These are phyloP conservation scores for Phytophthora agathidicida DNA, from an alignment of 352 stramenopile species.

Conservation along the genomic window DNA sequence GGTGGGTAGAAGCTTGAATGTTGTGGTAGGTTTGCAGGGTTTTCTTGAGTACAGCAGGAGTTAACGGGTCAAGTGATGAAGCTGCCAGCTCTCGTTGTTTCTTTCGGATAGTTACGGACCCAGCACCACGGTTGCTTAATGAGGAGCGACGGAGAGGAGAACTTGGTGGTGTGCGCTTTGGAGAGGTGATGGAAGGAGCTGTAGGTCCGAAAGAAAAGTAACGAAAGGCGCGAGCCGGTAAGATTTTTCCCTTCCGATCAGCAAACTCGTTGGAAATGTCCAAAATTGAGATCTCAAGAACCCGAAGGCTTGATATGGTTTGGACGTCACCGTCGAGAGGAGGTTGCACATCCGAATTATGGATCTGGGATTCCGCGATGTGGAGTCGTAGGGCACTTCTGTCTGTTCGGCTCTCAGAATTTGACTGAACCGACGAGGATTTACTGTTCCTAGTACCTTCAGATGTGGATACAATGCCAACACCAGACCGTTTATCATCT, in stretches of 20 bases:
- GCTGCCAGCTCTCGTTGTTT: constrained; percentile 29
- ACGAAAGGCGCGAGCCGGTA: constrained; percentile 30
- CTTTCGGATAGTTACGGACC: constrained; percentile 11
- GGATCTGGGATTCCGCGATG: not conserved
- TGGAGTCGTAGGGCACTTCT: not conserved
- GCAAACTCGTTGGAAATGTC: constrained; percentile 34
- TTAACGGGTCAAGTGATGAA: constrained; percentile 39
- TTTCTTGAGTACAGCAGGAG: constrained; percentile 40
- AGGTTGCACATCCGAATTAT: not conserved
- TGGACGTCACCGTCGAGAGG: not conserved
- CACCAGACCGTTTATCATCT: not conserved
- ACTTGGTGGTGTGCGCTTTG: not conserved
- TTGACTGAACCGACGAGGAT: no score
- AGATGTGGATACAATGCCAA: constrained; percentile 9
- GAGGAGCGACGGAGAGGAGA: constrained; percentile 9
- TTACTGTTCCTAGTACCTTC: no score
- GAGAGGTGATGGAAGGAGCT: no score
- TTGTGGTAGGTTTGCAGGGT: constrained; percentile 33
- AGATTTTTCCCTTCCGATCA: constrained; percentile 23
- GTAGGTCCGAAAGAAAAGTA: constrained; percentile 30
- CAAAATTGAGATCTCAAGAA: constrained; percentile 42
- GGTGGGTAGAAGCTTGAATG: constrained; percentile 45
- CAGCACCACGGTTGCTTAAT: not conserved
- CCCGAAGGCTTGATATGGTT: constrained; percentile 34
- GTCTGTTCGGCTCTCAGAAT: not conserved